Base-by-base conservation (phyloP, 257 asterid genomes). In the Marsdenia floribunda region DNA sequence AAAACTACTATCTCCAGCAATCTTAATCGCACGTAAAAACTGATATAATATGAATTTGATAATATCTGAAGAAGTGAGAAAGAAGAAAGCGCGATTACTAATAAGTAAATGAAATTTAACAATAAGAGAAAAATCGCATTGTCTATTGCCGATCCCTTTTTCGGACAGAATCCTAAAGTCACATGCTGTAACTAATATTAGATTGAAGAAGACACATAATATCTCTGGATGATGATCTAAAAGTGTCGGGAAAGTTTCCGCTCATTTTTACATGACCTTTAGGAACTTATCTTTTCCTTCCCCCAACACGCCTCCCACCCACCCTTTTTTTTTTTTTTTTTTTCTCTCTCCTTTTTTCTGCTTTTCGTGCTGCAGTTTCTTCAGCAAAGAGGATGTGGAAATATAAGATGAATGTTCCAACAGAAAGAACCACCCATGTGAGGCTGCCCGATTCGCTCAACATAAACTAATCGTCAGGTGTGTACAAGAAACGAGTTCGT, bases 381-480 rank as follows among this genome's bases (percentile, higher is more conserved):
- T 33, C 22, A 63, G 29, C 63, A 52, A 14, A 47, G 16, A 38
- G 37, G 16, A 54, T 26, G 58, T 8, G 49, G 49, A 44, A 44
- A 75, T 33, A 24, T 49, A 58, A 68, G 35, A 61, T 24, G 38
- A 78, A 80, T 69, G 79, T 77, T 75, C 68, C 70, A 47, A 64
- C 73, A 68, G 16, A 33, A 71, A 74, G 42, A 78, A 76, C 77
- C 73, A 63, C 70, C 77, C 84, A 83, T 49, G 87, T 80, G 84
- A 77, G 14, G 52, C 79, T 77, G 82, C 72, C 76, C 42, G 66
- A 44, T 24, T 52, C 61, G 3, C 50, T 9, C 54, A 61, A 64
- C 58, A 64, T 26, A 68, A 71, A 63, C 71, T 65, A 59, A 38
- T 35, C 18, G 68, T 40, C 76, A 73, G 49, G 78, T 70, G 9